phyloP scores from a whole-genome alignment of 2,329 filamentous ascomycete genomes.

The Diaporthe nobilis region DNA sequence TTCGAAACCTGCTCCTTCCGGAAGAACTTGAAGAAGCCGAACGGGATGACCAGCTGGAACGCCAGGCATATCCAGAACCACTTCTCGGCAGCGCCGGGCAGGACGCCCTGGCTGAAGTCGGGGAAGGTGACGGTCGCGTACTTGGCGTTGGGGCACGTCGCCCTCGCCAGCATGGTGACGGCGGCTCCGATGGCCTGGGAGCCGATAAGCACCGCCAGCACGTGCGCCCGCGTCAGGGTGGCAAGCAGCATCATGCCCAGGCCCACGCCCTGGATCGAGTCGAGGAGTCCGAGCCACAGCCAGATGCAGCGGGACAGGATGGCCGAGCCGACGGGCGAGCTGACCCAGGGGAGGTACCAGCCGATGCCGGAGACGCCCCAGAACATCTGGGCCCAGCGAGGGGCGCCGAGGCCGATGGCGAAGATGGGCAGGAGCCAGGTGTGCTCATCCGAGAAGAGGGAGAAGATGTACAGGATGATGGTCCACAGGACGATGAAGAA shows the following conservation, averaged over 20 bases:
- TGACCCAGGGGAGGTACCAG: constrained; percentile 74
- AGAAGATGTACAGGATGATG: constrained; percentile 65
- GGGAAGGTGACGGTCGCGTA: constrained; percentile 75
- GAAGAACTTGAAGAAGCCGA: constrained; percentile 70
- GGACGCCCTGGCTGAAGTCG: constrained; percentile 66
- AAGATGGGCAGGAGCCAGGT: constrained; percentile 78
- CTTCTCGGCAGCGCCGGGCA: constrained; percentile 61
- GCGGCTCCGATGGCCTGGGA: constrained; percentile 74
- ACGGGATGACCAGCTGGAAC: constrained; percentile 70
- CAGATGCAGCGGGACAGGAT: constrained; percentile 71
- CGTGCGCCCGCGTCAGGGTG: constrained; percentile 75
- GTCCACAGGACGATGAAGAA: constrained; percentile 72
- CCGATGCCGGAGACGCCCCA: constrained; percentile 75
- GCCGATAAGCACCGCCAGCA: constrained; percentile 71
- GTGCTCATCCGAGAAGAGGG: constrained; percentile 70
- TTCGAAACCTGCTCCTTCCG: constrained; percentile 71
- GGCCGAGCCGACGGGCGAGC: constrained; percentile 66
- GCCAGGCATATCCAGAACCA: constrained; percentile 75
- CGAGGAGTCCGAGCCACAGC: constrained; percentile 78
- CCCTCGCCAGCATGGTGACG: constrained; percentile 71
- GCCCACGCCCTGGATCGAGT: constrained; percentile 75
- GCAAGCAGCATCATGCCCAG: constrained; percentile 78
- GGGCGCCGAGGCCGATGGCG: constrained; percentile 75
- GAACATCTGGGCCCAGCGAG: constrained; percentile 77
- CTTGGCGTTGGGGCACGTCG: constrained; percentile 71